Percentiles rank a stretch among this genome's conserved stretches.
Evolutionary conservation across 352 stramenopile genomes (phyloP).

Genomic region (Phytophthora palmivora): DNA sequence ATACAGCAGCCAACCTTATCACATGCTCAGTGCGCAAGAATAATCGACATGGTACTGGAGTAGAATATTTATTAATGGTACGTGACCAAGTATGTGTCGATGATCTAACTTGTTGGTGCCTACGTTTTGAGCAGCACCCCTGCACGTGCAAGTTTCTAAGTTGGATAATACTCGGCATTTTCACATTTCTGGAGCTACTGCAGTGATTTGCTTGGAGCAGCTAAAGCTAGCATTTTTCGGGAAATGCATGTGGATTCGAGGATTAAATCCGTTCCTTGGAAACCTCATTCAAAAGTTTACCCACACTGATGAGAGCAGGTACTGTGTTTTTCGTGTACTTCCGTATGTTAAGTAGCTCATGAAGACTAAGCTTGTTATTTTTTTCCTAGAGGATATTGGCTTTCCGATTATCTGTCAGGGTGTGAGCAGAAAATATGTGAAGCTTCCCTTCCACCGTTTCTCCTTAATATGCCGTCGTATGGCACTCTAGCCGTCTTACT

Average conservation of each 20-base stretch:
- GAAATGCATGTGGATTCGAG: conserved; percentile 77
- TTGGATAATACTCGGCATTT: conserved; percentile 77
- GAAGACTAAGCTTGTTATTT: not conserved
- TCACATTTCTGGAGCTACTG: conserved; percentile 71
- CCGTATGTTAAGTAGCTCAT: not conserved
- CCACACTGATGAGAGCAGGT: conserved; percentile 53
- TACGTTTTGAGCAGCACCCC: conserved; percentile 38
- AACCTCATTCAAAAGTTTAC: conserved; percentile 76
- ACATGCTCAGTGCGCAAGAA: conserved; percentile 82
- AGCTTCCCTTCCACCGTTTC: conserved; percentile 55
- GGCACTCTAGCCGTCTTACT: conserved; percentile 56
- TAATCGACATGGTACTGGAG: conserved; percentile 61
- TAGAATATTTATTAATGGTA: not conserved
- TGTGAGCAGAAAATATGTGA: conserved; percentile 71
- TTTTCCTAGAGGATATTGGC: conserved; percentile 54
- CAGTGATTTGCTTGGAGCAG: conserved; percentile 81
- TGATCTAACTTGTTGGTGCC: conserved; percentile 4
- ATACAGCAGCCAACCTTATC: conserved; percentile 76
- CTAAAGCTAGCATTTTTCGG: conserved; percentile 76
- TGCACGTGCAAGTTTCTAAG: conserved; percentile 85
- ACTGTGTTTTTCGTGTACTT: conserved; percentile 3
- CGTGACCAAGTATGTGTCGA: not conserved
- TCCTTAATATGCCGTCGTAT: conserved; percentile 61
- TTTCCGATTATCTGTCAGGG: conserved; percentile 67
- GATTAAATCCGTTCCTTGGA: conserved; percentile 75